Evolutionary conservation across 495 filamentous ascomycete species (phyloP), one percentile per base, ranked within the genome.

Genomic region (Glarea lozoyensis): DNA sequence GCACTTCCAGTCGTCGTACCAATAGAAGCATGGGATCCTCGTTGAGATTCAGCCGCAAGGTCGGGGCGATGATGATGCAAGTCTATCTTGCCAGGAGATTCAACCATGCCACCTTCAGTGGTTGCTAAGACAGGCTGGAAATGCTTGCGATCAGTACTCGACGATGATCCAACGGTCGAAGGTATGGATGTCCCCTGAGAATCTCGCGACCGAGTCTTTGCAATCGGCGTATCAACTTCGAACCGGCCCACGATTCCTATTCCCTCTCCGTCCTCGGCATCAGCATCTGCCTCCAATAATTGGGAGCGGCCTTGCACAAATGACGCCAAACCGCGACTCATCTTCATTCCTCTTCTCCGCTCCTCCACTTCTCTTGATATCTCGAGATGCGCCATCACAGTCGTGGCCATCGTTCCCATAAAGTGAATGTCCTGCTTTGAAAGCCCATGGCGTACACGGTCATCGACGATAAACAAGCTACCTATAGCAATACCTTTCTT

Each of bases 401-500:
- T 69, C 30, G 57, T 49, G 0, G 77, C 69, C 45, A 85, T 58
- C 22, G 62, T 59, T 17, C 57, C 58, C 61, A 74, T 60, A 33
- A 67, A 66, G 34, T 61, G 53, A 4, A 59, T 62, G 38, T 66
- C 58, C 2, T 63, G 56, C 3, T 54, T 46, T 12, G 38, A 52
- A 7, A 74, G 49, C 2, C 64, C 64, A 4, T 66, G 49, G 7
- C 69, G 61, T 5, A 75, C 70, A 22, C 63, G 59, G 24, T 73
- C 64, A 53, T 87, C 82, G 4, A 85, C 53, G 10, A 86, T 65
- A 41, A 79, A 84, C 35, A 86, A 67, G 13, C 74, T 80, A 18
- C 84, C 84, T 49, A 89, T 80, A 19, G 81, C 78, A 52, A 85
- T 74, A 9, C 77, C 80, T 10, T 68, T 71, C 4, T 73, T 76